Evolutionary conservation across 768 basidiomycete species (phyloP), one percentile per base, ranked within the genome.

Genomic region (Coprinopsis strossmayeri): DNA sequence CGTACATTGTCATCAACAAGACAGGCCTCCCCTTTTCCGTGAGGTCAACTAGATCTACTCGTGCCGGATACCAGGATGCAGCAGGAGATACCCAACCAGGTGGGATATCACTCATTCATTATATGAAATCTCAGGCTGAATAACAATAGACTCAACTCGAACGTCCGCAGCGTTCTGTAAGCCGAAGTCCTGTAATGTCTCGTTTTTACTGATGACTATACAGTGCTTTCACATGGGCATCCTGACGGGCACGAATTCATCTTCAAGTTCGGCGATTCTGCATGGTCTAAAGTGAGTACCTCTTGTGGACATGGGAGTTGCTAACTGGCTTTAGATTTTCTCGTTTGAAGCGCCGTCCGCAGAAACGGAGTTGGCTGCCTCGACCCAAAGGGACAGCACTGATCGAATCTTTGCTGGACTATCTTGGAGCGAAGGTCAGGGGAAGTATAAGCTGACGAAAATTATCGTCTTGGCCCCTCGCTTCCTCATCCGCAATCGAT

Each of bases 361-460:
- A n/a, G 92, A 96, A 54, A 85, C 82, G 41, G 86, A 86, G 50
- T 69, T 98, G 43, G 77, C 83, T 28, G 74, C 92, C 34, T 72
- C 81, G 1, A 82, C 85, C 7, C 67, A 76, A 35, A 70, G 69
- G 25, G 81, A 82, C 45, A 81, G 72, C 53, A 67, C 74, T 2
- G 81, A 87, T 40, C 81, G 84, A 60, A 74, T 83, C 45, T 88
- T 93, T 61, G 65, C 90, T 39, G 96, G 95, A 1, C 57, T 99
- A 32, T 94, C 92, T 3, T 98, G 94, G 81, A 76, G 79, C 15
- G 93, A 95, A 64, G 96, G 94, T 1, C 70, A 84, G n/a, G 96
- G 96, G 28, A 97, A 96, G 72, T 98, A 97, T 65, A 97, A 97
- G 61, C 70, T 98, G 27, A 87, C 86, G 23, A 98, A 97, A 68